Conservation (phyloP, 208 protist genomes). For the Balamuthia mandrillaris region DNA sequence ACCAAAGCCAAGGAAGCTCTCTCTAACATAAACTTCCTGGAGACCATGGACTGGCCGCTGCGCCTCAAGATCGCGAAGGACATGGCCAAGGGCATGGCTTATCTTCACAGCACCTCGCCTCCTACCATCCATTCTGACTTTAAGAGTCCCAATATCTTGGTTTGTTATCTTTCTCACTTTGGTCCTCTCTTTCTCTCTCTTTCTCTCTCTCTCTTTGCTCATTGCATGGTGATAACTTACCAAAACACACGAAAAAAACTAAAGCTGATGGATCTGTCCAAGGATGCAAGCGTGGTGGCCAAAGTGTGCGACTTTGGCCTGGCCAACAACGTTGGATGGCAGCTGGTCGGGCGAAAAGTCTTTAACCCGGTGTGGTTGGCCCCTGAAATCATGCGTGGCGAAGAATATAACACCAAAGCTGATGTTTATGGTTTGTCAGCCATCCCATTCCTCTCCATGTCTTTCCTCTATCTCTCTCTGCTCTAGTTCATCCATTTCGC, state of each 20-base stretch:
- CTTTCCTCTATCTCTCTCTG: no score
- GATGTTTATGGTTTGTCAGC: no score
- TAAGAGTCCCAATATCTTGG: not conserved
- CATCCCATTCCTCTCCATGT: no score
- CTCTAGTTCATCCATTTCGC: no score
- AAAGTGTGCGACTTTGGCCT: conserved; percentile 20
- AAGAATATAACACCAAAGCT: no score
- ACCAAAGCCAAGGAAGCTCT: no score
- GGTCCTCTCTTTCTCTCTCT: not conserved
- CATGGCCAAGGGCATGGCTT: conserved; percentile 12
- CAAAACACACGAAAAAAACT: not conserved
- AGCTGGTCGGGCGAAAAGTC: not conserved
- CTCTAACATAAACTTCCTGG: no score
- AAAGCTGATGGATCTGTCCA: not conserved
- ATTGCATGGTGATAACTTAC: not conserved
- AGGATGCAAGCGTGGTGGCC: not conserved
- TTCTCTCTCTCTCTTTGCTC: not conserved
- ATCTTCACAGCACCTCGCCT: conserved; percentile 2
- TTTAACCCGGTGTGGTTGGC: conserved; percentile 54
- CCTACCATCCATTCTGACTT: not conserved
- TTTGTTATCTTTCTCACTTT: not conserved
- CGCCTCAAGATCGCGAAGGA: conserved; percentile 32
- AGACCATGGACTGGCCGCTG: conserved; percentile 6
- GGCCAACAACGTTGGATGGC: not conserved
- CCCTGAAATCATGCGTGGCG: conserved; percentile 49